Base-by-base conservation (phyloP, 1,284 basidiomycete species). In the Fomitopsis schrenkii region DNA sequence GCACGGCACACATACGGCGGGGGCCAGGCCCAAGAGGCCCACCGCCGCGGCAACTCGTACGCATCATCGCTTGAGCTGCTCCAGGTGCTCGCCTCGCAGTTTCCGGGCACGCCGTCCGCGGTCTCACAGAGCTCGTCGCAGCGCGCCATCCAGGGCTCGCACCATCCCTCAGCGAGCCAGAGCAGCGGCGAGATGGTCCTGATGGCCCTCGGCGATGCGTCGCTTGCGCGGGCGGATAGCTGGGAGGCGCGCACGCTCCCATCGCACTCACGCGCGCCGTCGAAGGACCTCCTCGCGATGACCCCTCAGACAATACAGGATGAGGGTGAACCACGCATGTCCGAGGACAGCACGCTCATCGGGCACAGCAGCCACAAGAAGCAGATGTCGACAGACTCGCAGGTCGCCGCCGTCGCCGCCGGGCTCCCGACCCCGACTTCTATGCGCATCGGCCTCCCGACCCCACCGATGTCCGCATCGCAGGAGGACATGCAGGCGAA, bases 51-150 rank as follows among this genome's bases (percentile, higher is more conserved):
- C 8, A 8, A 58, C 22, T 63, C 64, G 15, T 61, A 64, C 17
- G 61, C 59, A 55, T 38, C 68, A 63, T 77, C 72, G 28, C 61
- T 80, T 12, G 72, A 75, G 63, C 72, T 76, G 17, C 76, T 86
- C 33, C 79, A 78, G 22, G 80, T 82, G 41, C 74, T 86, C 59
- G 75, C 83, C 12, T 62, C 71, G 40, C 80, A 80, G 69, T 87
- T 87, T 72, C 83, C 86, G 22, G 75, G 73, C 12, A 75, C 80
- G 48, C 80, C 83, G 22, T 75, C 30, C 9, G 38, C 77, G 28
- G 68, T 15, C 38, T 40, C 38, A 3, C 12, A 72, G n/a, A 53
- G 44, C 7, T 33, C 46, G 15, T 50, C 41, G 19, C 35, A 50
- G 45, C 53, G 15, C 19, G 33, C 52, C 4, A 28, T n/a, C 15